A percentile compares a stretch with the other conserved stretches of the same genome.
phyloP scores from a whole-genome alignment of 75 land plant genomes.

The Selaginella tamariscina region DNA sequence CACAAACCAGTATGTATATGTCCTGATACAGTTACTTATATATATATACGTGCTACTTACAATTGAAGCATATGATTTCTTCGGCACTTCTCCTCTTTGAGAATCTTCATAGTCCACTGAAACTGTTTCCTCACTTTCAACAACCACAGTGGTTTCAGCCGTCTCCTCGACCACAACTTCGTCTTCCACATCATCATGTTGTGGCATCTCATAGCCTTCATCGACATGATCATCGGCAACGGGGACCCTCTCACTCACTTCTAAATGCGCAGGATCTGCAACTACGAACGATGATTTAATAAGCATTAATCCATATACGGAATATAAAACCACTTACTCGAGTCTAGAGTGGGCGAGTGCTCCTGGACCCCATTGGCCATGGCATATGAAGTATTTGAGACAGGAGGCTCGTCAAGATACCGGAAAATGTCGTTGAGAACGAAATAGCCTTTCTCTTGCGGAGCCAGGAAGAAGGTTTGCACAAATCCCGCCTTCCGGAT shows the following conservation, averaged over 20 bases:
- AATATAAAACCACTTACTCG: not conserved
- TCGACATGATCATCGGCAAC: conserved; percentile 19
- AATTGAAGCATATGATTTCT: conserved; percentile 85
- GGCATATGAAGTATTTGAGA: not conserved
- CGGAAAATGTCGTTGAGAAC: conserved; percentile 50
- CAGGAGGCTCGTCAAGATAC: conserved; percentile 23
- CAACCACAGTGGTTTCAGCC: not conserved
- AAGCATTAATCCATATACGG: not conserved
- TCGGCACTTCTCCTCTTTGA: conserved; percentile 15
- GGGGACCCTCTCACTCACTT: not conserved
- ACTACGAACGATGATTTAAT: not conserved
- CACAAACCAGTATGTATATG: not conserved
- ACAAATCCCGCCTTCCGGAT: conserved; percentile 33
- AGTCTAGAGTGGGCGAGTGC: not conserved
- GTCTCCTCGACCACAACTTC: not conserved
- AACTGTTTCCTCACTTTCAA: not conserved
- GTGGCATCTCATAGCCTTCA: conserved; percentile 10
- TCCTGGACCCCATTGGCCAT: not conserved
- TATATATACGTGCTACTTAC: not conserved
- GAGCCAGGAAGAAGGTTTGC: conserved; percentile 60
- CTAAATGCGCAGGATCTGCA: not conserved
- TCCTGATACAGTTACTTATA: not conserved
- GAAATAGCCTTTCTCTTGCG: conserved; percentile 55
- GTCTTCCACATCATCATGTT: conserved; percentile 17
- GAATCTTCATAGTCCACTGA: not conserved